Evolutionary conservation across 495 filamentous ascomycete genomes (phyloP).

Genomic region (Aspergillus nanangensis): DNA sequence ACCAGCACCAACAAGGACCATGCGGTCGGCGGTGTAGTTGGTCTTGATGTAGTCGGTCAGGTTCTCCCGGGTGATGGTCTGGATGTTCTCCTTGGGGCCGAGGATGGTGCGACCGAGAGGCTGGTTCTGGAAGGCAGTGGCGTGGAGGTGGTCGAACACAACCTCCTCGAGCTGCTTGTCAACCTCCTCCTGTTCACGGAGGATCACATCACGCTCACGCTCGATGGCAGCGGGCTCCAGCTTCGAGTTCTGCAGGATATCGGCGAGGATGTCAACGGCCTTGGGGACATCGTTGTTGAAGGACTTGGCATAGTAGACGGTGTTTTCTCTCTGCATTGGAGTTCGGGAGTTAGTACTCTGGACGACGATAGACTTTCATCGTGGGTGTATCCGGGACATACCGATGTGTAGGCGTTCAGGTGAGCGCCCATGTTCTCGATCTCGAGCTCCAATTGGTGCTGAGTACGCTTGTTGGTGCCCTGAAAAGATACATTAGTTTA

Average conservation of each 20-base stretch:
- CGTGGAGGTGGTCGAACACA: conserved; percentile 98
- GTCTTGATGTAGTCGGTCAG: conserved; percentile 93
- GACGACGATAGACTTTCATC: not conserved
- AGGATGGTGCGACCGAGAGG: conserved; percentile 96
- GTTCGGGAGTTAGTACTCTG: conserved; percentile 23
- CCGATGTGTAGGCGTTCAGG: conserved; percentile 99
- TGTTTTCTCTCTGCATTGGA: conserved; percentile 81
- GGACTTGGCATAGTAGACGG: conserved; percentile 98
- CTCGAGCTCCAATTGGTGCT: conserved; percentile 96
- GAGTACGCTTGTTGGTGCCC: conserved; percentile 89
- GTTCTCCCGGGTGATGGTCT: conserved; percentile 87
- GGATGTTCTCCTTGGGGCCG: conserved; percentile 96
- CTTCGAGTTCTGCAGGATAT: conserved; percentile 99
- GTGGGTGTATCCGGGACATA: conserved; percentile 46
- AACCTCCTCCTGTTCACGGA: conserved; percentile 98
- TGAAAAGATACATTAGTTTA: conserved; percentile 29
- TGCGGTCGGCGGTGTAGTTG: conserved; percentile 99
- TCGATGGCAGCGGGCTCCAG: conserved; percentile 90
- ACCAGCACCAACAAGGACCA: conserved; percentile 95
- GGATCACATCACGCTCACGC: conserved; percentile 95
- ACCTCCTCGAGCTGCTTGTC: conserved; percentile 99
- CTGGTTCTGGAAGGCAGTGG: conserved; percentile 94
- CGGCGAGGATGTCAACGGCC: conserved; percentile 94
- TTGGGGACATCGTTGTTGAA: conserved; percentile 96
- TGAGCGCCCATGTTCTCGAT: conserved; percentile 99